Evolutionary conservation across 2,329 filamentous ascomycete genomes (phyloP).

Genomic region (Epichloe coenophiala): DNA sequence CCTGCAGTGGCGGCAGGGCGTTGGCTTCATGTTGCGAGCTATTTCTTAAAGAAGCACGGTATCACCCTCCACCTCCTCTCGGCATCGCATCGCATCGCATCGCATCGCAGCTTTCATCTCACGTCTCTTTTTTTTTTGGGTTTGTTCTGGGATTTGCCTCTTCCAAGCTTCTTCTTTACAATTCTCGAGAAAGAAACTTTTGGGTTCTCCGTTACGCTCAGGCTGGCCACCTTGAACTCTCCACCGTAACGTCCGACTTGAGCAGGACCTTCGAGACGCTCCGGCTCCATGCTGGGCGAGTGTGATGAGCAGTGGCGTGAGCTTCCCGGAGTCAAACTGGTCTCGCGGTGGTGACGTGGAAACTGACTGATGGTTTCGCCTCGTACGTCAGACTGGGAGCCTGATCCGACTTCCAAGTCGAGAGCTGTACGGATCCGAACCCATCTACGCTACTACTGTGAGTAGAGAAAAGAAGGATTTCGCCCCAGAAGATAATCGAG

Average conservation of each 20-base stretch:
- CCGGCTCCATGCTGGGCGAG: constrained; percentile 72
- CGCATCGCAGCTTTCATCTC: background rate
- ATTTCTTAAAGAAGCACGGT: background rate
- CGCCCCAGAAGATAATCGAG: background rate
- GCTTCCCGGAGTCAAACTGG: no score
- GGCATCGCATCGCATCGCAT: no score
- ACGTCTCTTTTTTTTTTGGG: background rate
- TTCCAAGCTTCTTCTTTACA: background rate
- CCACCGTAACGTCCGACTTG: constrained; percentile 22
- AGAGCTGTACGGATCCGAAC: constrained; percentile 53
- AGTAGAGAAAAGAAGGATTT: background rate
- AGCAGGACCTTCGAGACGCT: constrained; percentile 67
- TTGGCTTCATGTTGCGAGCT: background rate
- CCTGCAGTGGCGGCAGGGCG: background rate
- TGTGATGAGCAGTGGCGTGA: constrained; percentile 2
- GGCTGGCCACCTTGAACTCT: background rate
- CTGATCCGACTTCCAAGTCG: constrained; percentile 70
- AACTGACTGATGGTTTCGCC: background rate
- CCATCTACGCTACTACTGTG: constrained; percentile 86
- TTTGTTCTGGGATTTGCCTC: background rate
- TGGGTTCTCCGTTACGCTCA: background rate
- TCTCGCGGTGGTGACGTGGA: no score
- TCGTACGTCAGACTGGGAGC: constrained; percentile 48
- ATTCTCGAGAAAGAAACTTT: background rate
- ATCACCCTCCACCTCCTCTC: background rate